Evolutionary conservation across 305 asterid species (phyloP).

Genomic region (Caryopteris hybrid): DNA sequence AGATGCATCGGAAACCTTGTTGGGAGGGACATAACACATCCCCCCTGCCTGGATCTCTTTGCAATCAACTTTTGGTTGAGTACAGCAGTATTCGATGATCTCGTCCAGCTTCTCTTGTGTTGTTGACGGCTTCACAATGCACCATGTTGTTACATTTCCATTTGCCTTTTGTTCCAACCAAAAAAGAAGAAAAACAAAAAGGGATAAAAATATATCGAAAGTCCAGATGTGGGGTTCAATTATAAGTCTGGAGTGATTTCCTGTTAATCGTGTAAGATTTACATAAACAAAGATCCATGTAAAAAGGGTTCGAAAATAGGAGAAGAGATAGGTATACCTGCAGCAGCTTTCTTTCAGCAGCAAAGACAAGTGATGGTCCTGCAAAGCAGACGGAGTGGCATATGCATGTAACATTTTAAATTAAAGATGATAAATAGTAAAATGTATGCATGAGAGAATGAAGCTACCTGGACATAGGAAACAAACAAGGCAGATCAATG

Average conservation of each 20-base stretch:
- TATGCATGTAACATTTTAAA: no score
- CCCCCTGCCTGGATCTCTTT: slow-evolving; percentile 24
- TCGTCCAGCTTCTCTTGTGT: slow-evolving; percentile 18
- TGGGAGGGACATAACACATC: slow-evolving; percentile 18
- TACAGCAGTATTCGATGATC: slow-evolving; percentile 25
- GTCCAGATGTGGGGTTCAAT: background rate
- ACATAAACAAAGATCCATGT: no score
- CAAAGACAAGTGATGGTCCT: slow-evolving; percentile 4
- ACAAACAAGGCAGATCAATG: slow-evolving; percentile 2
- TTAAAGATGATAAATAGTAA: no score
- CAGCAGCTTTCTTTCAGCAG: slow-evolving; percentile 2
- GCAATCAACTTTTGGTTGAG: slow-evolving; percentile 20
- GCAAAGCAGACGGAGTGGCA: background rate
- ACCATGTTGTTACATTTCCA: slow-evolving; percentile 11
- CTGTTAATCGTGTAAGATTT: no score
- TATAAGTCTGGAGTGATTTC: no score
- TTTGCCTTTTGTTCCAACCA: background rate
- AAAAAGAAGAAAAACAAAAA: no score
- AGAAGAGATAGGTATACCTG: no score
- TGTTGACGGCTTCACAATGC: slow-evolving; percentile 34
- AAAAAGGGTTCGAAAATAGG: no score
- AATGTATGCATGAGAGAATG: no score
- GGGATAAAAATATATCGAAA: no score
- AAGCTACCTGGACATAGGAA: background rate
- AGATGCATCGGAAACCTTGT: slow-evolving; percentile 32